Percentiles rank a stretch among this genome's conserved stretches.
These are phyloP conservation scores for Boletus rubescentipes DNA, from an alignment of 768 basidiomycete species.

Conservation along the genomic window DNA sequence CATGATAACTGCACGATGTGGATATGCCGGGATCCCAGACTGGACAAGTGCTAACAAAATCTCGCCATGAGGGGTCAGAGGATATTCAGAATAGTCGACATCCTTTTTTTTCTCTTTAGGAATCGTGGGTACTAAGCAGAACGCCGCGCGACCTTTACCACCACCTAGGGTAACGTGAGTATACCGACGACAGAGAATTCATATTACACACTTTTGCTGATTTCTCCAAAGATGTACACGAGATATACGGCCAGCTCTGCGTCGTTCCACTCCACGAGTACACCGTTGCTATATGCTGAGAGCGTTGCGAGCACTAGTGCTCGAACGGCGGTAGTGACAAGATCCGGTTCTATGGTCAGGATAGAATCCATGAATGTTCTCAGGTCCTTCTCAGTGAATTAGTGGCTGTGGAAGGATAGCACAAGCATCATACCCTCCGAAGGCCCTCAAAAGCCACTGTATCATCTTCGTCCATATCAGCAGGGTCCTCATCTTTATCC, in stretches of 20 bases:
- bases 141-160: constrained; percentile 80
- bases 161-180: constrained; percentile 45
- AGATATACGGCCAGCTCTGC: constrained; percentile 93
- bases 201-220: constrained; percentile 71
- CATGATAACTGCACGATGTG: constrained; percentile 78
- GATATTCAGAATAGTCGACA: constrained; percentile 74
- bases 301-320: constrained; percentile 74
- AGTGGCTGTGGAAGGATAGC: constrained; percentile 8
- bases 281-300: constrained; percentile 58
- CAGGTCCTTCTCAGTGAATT: constrained; percentile 59
- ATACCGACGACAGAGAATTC: background rate
- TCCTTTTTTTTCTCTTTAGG: constrained; percentile 67
- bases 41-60: constrained; percentile 82
- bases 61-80: constrained; percentile 88
- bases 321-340: constrained; percentile 78
- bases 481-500: constrained; percentile 75
- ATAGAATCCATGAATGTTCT: constrained; percentile 86
- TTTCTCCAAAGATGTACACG: constrained; percentile 91
- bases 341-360: constrained; percentile 77
- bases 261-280: constrained; percentile 81
- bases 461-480: constrained; percentile 89
- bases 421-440: constrained; percentile 60
- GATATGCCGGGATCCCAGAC: constrained; percentile 78
- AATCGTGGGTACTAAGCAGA: constrained; percentile 73
- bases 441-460: constrained; percentile 77